Conservation (phyloP, 225 moss, liverwort and hornwort genomes). For the Sphagnum contortum region DNA sequence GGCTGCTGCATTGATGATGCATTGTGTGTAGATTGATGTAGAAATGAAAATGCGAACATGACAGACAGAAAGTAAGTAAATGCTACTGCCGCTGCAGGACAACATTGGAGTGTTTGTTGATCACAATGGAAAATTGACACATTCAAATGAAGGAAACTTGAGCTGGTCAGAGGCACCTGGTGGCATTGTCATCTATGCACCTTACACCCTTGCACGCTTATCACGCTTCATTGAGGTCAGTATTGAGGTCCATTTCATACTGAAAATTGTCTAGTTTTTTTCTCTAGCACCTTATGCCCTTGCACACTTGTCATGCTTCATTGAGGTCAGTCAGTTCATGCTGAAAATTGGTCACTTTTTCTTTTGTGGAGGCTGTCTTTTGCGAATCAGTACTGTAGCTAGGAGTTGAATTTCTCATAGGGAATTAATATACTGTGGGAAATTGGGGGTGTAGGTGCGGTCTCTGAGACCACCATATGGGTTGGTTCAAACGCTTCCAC, state of each 20-base stretch:
- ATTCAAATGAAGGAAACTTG: conserved; percentile 64
- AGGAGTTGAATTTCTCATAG: not conserved
- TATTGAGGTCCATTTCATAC: conserved; percentile 5
- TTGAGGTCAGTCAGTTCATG: conserved; percentile 40
- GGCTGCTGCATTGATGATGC: too few species aligned
- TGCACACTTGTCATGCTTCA: conserved; percentile 74
- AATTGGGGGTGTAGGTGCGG: conserved; percentile 49
- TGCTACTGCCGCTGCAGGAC: conserved; percentile 39
- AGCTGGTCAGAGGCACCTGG: conserved; percentile 96
- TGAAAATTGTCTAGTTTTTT: not conserved
- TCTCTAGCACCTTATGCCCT: conserved; percentile 59
- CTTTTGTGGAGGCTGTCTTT: too few species aligned
- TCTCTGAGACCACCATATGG: conserved; percentile 82
- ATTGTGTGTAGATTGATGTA: too few species aligned
- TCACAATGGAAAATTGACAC: conserved; percentile 73
- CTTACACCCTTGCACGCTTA: conserved; percentile 85
- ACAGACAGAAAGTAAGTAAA: too few species aligned
- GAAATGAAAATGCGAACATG: too few species aligned
- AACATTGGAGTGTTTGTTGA: conserved; percentile 94
- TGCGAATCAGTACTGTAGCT: too few species aligned
- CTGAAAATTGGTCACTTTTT: too few species aligned
- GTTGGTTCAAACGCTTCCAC: conserved; percentile 84
- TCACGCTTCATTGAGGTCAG: conserved; percentile 83
- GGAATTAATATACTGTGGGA: not conserved
- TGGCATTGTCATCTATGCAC: conserved; percentile 64